phyloP scores from a whole-genome alignment of 2,329 filamentous ascomycete species.

The Fusarium buxicola region DNA sequence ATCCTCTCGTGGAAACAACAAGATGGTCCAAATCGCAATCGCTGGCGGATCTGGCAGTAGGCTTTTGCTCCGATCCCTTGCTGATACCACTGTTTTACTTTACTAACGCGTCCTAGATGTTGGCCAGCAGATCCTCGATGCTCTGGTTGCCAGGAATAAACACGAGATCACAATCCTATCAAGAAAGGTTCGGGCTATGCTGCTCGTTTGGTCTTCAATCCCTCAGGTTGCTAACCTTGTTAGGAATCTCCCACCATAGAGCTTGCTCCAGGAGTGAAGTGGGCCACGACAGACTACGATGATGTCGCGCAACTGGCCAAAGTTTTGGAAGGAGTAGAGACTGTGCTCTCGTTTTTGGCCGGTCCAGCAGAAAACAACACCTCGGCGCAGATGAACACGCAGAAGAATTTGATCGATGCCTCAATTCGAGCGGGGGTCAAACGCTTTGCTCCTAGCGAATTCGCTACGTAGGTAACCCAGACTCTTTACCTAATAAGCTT shows the following conservation, averaged over 20 bases:
- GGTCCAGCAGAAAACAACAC: conserved; percentile 48
- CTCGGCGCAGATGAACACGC: conserved; percentile 44
- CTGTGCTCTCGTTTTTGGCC: conserved; percentile 64
- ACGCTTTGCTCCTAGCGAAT: conserved; percentile 72
- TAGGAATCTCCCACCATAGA: conserved; percentile 23
- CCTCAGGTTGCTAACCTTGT: background rate
- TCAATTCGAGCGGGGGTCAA: conserved; percentile 68
- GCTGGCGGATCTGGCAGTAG: conserved; percentile 41
- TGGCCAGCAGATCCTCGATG: conserved; percentile 63
- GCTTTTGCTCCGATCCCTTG: background rate
- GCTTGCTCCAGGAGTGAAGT: conserved; percentile 15
- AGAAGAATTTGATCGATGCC: conserved; percentile 63
- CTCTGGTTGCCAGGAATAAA: conserved; percentile 58
- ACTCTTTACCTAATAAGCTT: rapidly evolving
- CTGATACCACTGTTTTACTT: too few species aligned
- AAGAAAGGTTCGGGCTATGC: conserved; percentile 53
- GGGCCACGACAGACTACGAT: conserved; percentile 50
- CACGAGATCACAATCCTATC: conserved; percentile 66
- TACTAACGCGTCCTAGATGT: conserved; percentile 56
- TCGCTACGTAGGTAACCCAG: conserved; percentile 51
- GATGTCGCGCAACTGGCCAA: conserved; percentile 47
- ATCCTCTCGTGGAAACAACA: background rate
- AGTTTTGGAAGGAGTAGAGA: conserved; percentile 60
- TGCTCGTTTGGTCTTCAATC: rapidly evolving
- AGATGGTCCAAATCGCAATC: conserved; percentile 43